Evolutionary conservation across 2,329 filamentous ascomycete genomes (phyloP), one percentile per base, ranked within the genome.

Genomic region (Cladosporium colombiae): DNA sequence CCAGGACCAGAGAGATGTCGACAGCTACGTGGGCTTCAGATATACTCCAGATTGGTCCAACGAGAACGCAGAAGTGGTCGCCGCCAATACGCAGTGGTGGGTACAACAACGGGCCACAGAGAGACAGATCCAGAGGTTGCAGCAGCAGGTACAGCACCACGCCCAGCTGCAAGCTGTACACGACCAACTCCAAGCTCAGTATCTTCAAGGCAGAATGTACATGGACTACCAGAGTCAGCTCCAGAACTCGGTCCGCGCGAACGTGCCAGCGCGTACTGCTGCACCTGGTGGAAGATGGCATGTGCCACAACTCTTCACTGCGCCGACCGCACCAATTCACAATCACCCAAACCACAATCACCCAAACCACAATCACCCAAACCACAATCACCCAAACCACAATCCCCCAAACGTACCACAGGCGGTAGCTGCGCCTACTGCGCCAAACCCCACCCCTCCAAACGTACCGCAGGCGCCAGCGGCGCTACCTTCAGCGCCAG

Each of bases 1-100:
- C 18, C 31, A 57, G 55, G 55, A 57, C 33, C 29, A 57, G 29
- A 57, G 33, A 40, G 33, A 57, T 13, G 55, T 40, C 33, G 29
- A 35, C 29, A 35, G 29, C 29, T 57, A 55, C 27, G 27, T 16
- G 14, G 8, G 13, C 27, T 55, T 21, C 29, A 33, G 13, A 7
- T 55, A 55, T 7, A n/a, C 27, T 55, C 52, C 52, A 21, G 27
- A 3, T 5, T 55, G 27, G 27, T 55, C 7, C 52, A 5, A 29
- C 29, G 27, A 33, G 8, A 10, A 33, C 8, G 16, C 27, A 14
- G 31, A 29, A 4, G 18, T 29, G 8, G 52, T 21, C 33, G 13
- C 5, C 33, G 33, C 33, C 33, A 35, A 14, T 4, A 35, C 14
- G 35, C 35, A 52, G 14, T 52, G 49, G 49, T 55, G 27, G 29